phyloP scores from a whole-genome alignment of 208 protist genomes.

The Trypanosoma melophagium region DNA sequence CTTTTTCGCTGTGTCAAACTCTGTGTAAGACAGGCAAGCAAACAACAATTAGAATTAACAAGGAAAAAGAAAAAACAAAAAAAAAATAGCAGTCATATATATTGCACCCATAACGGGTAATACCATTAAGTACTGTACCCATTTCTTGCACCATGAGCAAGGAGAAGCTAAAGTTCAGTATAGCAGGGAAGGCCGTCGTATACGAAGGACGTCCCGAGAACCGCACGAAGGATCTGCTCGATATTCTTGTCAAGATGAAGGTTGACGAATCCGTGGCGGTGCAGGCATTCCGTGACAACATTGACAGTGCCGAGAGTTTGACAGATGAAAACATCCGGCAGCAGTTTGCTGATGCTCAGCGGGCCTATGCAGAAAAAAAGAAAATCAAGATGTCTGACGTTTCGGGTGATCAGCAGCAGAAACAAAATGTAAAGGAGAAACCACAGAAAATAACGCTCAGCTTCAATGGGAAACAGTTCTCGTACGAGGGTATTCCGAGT shows the following conservation, averaged over 20 bases:
- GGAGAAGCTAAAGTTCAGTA: constrained; percentile 68
- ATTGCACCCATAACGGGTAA: too few species aligned
- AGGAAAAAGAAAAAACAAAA: too few species aligned
- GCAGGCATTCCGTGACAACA: constrained; percentile 68
- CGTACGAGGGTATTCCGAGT: constrained; percentile 71
- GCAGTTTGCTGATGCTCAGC: constrained; percentile 40
- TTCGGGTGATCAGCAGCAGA: constrained; percentile 3
- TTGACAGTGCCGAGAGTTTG: constrained; percentile 44
- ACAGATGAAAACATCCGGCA: constrained; percentile 55
- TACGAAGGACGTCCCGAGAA: constrained; percentile 73
- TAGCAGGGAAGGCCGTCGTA: constrained; percentile 54
- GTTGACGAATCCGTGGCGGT: constrained; percentile 47
- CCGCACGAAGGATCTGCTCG: constrained; percentile 72
- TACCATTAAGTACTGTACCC: not conserved
- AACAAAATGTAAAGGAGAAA: constrained; percentile 37
- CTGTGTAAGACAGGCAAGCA: too few species aligned
- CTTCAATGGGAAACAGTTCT: constrained; percentile 69
- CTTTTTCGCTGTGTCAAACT: too few species aligned
- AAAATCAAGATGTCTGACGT: constrained; percentile 19
- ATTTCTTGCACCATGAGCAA: constrained; percentile 47
- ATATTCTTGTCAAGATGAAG: constrained; percentile 76
- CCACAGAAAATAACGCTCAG: constrained; percentile 60
- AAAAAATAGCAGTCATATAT: too few species aligned
- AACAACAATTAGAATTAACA: too few species aligned
- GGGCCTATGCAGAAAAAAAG: constrained; percentile 55